Evolutionary conservation across 495 filamentous ascomycete species (phyloP).

Genomic region (Hypoxylon cercidicola): DNA sequence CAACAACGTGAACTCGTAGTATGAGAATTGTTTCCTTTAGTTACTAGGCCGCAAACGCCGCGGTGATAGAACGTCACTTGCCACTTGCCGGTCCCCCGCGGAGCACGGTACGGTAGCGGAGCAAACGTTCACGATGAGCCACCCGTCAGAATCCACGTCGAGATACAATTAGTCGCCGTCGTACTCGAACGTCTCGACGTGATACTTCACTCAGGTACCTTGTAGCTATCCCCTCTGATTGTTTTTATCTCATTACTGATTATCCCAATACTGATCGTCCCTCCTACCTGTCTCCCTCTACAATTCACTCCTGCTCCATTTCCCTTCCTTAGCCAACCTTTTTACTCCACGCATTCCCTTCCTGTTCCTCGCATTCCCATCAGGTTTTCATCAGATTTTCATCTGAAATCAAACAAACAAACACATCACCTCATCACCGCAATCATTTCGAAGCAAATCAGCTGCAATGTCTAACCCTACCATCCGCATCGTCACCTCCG

Average conservation of each 20-base stretch:
- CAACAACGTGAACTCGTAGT: no score
- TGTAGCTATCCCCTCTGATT: background rate
- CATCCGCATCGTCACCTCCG: background rate
- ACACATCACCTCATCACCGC: background rate
- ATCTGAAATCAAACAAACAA: background rate
- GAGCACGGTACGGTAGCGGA: background rate
- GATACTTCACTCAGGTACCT: background rate
- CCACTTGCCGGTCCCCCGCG: background rate
- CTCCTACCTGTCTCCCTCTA: background rate
- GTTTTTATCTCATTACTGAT: background rate
- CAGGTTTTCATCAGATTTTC: no score
- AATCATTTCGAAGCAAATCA: background rate
- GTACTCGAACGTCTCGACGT: background rate
- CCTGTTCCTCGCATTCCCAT: no score
- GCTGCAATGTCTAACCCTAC: background rate
- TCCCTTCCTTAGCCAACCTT: background rate
- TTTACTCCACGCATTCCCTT: background rate
- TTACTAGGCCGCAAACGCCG: no score
- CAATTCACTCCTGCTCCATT: background rate
- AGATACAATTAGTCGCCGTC: background rate
- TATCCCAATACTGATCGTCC: no score
- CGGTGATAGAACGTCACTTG: no score
- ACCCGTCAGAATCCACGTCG: background rate
- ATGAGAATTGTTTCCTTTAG: no score
- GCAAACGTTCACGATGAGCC: background rate